Conservation (phyloP, 2,329 filamentous ascomycete genomes). For the Apiospora aurea region DNA sequence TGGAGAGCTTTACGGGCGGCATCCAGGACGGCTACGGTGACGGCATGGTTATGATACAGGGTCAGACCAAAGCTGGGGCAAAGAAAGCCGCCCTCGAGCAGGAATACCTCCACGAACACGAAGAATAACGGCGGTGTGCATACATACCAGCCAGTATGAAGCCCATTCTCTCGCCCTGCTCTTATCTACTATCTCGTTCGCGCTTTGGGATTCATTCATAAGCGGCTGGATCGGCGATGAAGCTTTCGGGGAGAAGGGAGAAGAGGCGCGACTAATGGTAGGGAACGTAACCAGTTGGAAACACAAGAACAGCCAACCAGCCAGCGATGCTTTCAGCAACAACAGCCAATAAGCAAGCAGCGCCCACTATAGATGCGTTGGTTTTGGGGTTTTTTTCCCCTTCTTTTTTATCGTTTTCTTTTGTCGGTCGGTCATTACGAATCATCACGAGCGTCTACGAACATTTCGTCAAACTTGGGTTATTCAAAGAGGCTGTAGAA, state of each 20-base stretch:
- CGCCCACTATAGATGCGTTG: not conserved
- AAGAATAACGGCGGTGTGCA: not conserved
- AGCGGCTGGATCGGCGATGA: not conserved
- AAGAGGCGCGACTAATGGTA: not conserved
- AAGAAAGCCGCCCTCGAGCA: not conserved
- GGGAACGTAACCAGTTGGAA: not conserved
- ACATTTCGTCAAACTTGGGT: not conserved
- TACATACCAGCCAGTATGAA: not conserved
- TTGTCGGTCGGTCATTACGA: conserved; percentile 21
- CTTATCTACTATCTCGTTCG: not conserved
- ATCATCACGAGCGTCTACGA: conserved; percentile 19
- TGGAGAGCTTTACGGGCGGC: conserved; percentile 70
- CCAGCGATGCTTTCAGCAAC: not conserved
- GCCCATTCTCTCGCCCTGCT: not conserved
- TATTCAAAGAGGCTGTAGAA: not conserved
- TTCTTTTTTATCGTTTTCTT: not conserved
- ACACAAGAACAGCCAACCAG: not conserved
- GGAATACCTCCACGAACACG: not conserved
- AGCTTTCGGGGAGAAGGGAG: not conserved
- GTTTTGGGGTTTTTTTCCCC: not conserved
- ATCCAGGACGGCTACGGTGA: conserved; percentile 68
- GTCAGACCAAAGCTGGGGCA: not conserved
- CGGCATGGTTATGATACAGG: conserved; percentile 35
- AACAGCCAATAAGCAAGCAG: not conserved
- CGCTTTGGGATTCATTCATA: not conserved